Evolutionary conservation across 768 basidiomycete genomes (phyloP).

Genomic region (Chalciporus piperatus): DNA sequence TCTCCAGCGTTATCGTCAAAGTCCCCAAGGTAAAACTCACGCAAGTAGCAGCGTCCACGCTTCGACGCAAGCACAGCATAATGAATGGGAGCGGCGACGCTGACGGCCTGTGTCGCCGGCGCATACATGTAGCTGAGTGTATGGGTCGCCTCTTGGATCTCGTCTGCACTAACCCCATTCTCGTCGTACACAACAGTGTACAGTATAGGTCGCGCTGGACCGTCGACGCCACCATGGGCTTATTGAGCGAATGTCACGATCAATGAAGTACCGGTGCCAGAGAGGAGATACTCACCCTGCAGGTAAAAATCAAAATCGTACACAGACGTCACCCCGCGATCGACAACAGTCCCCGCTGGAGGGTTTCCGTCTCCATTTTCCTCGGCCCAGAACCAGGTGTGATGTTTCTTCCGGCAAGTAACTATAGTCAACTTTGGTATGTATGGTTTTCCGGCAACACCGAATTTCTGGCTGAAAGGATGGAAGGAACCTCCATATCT

Average conservation of each 20-base stretch:
- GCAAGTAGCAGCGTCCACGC: constrained; percentile 4
- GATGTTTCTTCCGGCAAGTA: constrained; percentile 48
- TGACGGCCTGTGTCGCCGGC: constrained; percentile 1
- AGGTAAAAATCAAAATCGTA: constrained; percentile 51
- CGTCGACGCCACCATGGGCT: not conserved
- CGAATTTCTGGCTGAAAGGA: constrained; percentile 35
- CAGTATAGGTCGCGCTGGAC: not conserved
- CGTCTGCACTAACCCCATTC: not conserved
- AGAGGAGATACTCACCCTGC: constrained; percentile 27
- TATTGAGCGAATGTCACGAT: not conserved
- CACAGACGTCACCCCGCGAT: constrained; percentile 44
- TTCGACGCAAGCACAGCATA: not conserved
- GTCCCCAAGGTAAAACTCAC: not conserved
- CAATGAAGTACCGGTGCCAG: not conserved
- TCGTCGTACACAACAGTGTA: constrained; percentile 3
- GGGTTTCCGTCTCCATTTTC: constrained; percentile 43
- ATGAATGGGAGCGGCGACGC: not conserved
- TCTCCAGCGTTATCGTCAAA: not conserved
- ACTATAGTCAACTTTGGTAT: constrained; percentile 43
- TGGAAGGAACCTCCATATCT: constrained; percentile 40
- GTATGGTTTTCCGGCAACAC: constrained; percentile 31
- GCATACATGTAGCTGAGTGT: constrained; percentile 4
- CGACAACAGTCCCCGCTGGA: constrained; percentile 46
- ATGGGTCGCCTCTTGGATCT: not conserved
- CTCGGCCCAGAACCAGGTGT: constrained; percentile 45